Percentiles rank a stretch among this genome's conserved stretches.
phyloP scores from a whole-genome alignment of 768 basidiomycete species.

The Trametes maxima region DNA sequence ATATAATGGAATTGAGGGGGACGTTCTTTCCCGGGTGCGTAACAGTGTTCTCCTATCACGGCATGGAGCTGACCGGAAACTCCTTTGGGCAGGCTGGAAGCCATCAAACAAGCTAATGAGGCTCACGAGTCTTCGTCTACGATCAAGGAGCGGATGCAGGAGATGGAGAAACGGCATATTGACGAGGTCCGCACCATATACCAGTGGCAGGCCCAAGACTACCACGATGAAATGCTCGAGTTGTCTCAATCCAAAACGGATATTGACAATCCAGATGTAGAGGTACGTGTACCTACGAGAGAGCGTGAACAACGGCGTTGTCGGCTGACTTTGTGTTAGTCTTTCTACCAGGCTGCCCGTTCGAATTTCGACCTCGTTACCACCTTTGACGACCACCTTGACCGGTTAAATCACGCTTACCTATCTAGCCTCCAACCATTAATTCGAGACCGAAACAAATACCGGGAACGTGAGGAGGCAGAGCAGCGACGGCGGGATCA shows the following conservation, averaged over 20 bases:
- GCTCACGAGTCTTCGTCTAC: slow-evolving; percentile 18
- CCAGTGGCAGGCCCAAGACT: slow-evolving; percentile 28
- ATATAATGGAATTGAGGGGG: slow-evolving; percentile 30
- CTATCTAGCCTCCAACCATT: slow-evolving; percentile 31
- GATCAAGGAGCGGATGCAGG: slow-evolving; percentile 21
- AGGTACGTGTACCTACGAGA: slow-evolving; percentile 12
- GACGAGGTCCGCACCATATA: slow-evolving; percentile 26
- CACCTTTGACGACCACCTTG: slow-evolving; percentile 18
- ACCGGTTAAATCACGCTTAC: slow-evolving; percentile 34
- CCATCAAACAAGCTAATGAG: slow-evolving; percentile 22
- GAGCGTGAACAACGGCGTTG: not conserved
- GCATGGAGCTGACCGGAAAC: too few relatives aligned
- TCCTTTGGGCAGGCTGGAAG: slow-evolving; percentile 21
- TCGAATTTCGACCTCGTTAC: not conserved
- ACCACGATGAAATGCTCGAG: slow-evolving; percentile 25
- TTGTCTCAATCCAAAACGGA: slow-evolving; percentile 22
- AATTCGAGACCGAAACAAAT: slow-evolving; percentile 13
- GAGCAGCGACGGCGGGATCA: slow-evolving; percentile 34
- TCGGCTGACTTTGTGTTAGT: slow-evolving; percentile 1
- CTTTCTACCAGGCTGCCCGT: slow-evolving; percentile 10
- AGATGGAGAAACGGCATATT: slow-evolving; percentile 21
- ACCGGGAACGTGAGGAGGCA: slow-evolving; percentile 24
- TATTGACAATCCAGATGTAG: slow-evolving; percentile 6
- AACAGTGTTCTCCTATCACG: not conserved
- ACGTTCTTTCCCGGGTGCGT: slow-evolving; percentile 31